Conservation (phyloP, 2,329 filamentous ascomycete species). For the Stemphylium lycopersici region DNA sequence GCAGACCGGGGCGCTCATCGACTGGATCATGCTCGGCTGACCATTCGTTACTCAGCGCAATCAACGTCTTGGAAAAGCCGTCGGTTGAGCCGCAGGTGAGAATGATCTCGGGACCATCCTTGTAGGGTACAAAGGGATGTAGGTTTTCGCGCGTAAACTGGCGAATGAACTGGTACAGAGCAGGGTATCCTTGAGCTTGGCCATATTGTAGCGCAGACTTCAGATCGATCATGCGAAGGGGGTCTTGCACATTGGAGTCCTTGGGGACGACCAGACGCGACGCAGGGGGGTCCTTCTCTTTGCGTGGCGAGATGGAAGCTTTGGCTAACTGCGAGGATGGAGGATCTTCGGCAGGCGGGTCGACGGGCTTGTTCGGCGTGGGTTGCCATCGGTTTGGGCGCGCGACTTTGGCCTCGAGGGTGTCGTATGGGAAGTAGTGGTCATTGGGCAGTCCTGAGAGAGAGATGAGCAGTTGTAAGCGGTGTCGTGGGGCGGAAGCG, state of each 20-base stretch:
- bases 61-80: slow-evolving; percentile 78
- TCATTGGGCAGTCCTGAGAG: slow-evolving; percentile 75
- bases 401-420: slow-evolving; percentile 81
- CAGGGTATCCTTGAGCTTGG: slow-evolving; percentile 78
- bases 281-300: slow-evolving; percentile 37
- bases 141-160: slow-evolving; percentile 78
- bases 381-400: slow-evolving; percentile 76
- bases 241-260: slow-evolving; percentile 63
- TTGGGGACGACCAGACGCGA: slow-evolving; percentile 75
- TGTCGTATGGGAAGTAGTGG: slow-evolving; percentile 87
- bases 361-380: slow-evolving; percentile 66
- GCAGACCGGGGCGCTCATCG: slow-evolving; percentile 72
- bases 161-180: slow-evolving; percentile 77
- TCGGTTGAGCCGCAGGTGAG: slow-evolving; percentile 85
- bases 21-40: slow-evolving; percentile 69
- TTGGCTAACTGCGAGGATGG: slow-evolving; percentile 36
- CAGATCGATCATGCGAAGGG: slow-evolving; percentile 76
- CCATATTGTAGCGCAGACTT: slow-evolving; percentile 86
- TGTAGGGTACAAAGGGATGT: slow-evolving; percentile 82
- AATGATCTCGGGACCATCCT: slow-evolving; percentile 75
- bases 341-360: slow-evolving; percentile 46
- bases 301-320: slow-evolving; percentile 32
- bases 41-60: slow-evolving; percentile 80
- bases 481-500: not conserved
- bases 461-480: slow-evolving; percentile 19